Conservation (phyloP, 2,329 filamentous ascomycete genomes). For the Mollisiaceae sp. region DNA sequence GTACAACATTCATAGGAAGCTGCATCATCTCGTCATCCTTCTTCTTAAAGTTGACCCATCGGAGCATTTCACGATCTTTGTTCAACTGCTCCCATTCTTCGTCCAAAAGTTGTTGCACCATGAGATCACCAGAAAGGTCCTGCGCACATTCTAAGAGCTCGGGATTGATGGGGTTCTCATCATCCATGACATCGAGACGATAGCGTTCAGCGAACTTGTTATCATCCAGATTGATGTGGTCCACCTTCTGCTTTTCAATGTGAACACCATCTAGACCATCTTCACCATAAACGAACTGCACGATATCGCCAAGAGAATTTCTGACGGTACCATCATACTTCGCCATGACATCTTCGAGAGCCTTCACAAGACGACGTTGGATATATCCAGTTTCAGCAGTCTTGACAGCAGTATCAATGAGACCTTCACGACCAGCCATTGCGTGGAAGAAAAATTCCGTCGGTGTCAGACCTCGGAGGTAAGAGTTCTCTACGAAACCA, state of each 20-base stretch:
- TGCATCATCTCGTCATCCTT: constrained; percentile 87
- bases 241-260: constrained; percentile 92
- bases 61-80: constrained; percentile 76
- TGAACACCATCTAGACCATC: constrained; percentile 92
- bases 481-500: constrained; percentile 98
- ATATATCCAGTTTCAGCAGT: constrained; percentile 99
- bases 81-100: constrained; percentile 82
- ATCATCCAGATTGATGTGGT: constrained; percentile 82
- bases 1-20: constrained; percentile 86
- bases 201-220: constrained; percentile 80
- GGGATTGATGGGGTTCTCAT: constrained; percentile 59
- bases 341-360: constrained; percentile 94
- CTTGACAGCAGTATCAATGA: constrained; percentile 99
- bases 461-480: constrained; percentile 91
- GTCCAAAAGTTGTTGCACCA: constrained; percentile 85
- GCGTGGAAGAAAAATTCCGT: constrained; percentile 99
- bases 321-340: constrained; percentile 97
- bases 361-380: constrained; percentile 96
- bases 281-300: constrained; percentile 97
- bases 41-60: constrained; percentile 67
- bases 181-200: constrained; percentile 84
- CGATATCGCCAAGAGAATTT: constrained; percentile 94
- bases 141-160: constrained; percentile 85
- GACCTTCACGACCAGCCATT: constrained; percentile 99
- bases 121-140: constrained; percentile 85